A percentile compares a stretch with the other conserved stretches of the same genome.
Conservation (phyloP, 148 eudicot species). For the Amaranthus hypochondriacus region DNA sequence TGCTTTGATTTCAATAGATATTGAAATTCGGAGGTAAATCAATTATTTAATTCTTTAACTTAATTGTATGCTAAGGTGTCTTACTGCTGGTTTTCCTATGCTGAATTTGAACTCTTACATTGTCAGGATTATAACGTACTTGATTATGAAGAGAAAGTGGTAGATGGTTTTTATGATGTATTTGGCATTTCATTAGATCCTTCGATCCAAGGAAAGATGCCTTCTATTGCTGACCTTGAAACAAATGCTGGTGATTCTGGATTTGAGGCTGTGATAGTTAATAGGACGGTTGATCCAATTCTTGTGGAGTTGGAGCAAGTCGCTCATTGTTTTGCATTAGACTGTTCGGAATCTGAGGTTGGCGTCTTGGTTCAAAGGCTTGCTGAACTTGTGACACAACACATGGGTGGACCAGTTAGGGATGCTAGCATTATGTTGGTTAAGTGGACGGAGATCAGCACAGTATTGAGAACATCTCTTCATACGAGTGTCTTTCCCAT, state of each 20-base stretch:
- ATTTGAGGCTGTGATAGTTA: slow-evolving; percentile 84
- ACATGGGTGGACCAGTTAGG: slow-evolving; percentile 90
- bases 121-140: slow-evolving; percentile 80
- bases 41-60: not conserved
- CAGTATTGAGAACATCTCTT: slow-evolving; percentile 76
- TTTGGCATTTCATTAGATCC: slow-evolving; percentile 66
- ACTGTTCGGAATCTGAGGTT: slow-evolving; percentile 57
- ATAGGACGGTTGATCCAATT: slow-evolving; percentile 71
- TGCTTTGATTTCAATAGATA: not conserved
- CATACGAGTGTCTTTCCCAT: slow-evolving; percentile 83
- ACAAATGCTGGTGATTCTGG: slow-evolving; percentile 61
- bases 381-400: slow-evolving; percentile 86
- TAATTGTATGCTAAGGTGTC: not conserved
- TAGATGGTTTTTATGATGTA: slow-evolving; percentile 94
- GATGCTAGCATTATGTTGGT: slow-evolving; percentile 70
- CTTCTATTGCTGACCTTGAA: slow-evolving; percentile 81
- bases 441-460: slow-evolving; percentile 83
- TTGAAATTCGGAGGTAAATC: not conserved
- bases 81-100: slow-evolving; percentile 1
- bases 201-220: slow-evolving; percentile 66
- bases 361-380: slow-evolving; percentile 65
- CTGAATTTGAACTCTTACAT: slow-evolving; percentile 18
- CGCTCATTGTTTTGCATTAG: slow-evolving; percentile 74
- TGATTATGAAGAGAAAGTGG: slow-evolving; percentile 88
- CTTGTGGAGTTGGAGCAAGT: slow-evolving; percentile 90